Evolutionary conservation across 2,329 filamentous ascomycete species (phyloP).

Genomic region (Apiospora hydei): DNA sequence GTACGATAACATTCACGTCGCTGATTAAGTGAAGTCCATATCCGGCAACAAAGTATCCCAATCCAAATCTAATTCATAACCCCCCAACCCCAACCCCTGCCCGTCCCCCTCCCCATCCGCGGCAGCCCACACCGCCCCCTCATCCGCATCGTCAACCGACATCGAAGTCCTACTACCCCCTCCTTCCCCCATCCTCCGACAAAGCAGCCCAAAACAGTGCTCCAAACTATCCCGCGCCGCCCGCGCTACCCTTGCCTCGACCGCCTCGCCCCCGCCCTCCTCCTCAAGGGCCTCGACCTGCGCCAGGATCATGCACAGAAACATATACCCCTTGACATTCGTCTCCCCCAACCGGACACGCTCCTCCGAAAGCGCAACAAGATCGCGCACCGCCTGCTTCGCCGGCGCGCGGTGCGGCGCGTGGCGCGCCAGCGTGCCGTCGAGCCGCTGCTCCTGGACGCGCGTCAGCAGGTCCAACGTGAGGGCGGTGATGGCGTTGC

Average conservation of each 20-base stretch:
- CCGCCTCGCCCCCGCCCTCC: constrained; percentile 34
- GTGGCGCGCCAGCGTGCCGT: constrained; percentile 33
- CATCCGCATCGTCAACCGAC: neutral
- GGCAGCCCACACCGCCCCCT: too few species aligned
- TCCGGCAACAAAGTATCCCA: constrained; percentile 39
- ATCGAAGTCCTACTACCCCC: neutral
- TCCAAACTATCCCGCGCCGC: constrained; percentile 45
- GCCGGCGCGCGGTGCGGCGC: constrained; percentile 41
- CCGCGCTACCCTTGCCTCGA: constrained; percentile 40
- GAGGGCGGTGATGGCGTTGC: constrained; percentile 43
- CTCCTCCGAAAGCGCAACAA: constrained; percentile 39
- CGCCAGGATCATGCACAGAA: constrained; percentile 44
- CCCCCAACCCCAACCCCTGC: constrained; percentile 23
- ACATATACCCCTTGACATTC: constrained; percentile 5
- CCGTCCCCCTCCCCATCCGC: neutral
- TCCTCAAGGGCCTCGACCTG: constrained; percentile 47
- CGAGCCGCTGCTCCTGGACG: constrained; percentile 37
- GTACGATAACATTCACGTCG: too few species aligned
- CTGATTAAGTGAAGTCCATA: constrained; percentile 29
- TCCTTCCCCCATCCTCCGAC: constrained; percentile 29
- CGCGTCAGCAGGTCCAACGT: constrained; percentile 47
- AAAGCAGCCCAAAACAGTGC: constrained; percentile 41
- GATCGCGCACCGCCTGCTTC: constrained; percentile 40
- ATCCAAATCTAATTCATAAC: constrained; percentile 36
- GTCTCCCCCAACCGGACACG: constrained; percentile 39